phyloP scores from a whole-genome alignment of 2,329 filamentous ascomycete genomes.

The Tolypocladium cylindrosporum region DNA sequence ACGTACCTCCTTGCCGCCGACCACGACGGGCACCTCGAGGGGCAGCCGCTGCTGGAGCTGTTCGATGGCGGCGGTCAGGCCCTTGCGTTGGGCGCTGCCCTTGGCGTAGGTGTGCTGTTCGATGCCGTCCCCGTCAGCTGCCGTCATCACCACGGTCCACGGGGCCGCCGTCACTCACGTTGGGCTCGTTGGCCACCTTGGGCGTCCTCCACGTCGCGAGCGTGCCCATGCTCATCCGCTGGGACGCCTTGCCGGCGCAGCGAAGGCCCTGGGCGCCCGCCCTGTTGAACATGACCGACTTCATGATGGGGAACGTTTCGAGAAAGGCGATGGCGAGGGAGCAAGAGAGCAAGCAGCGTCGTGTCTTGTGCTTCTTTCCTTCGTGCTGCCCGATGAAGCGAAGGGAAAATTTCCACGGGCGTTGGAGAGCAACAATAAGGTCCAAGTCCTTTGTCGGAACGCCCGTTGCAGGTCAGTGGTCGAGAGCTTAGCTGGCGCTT shows the following conservation, averaged over 20 bases:
- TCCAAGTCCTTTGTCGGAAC: background rate
- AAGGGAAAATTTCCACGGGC: background rate
- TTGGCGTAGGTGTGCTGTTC: slow-evolving; percentile 78
- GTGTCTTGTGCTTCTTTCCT: background rate
- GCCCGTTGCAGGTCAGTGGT: background rate
- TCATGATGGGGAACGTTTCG: slow-evolving; percentile 14
- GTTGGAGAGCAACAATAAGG: background rate
- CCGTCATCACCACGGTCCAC: background rate
- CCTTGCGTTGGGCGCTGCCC: slow-evolving; percentile 68
- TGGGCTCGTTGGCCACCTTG: slow-evolving; percentile 85
- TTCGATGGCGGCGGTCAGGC: slow-evolving; percentile 64
- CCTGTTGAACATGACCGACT: slow-evolving; percentile 22
- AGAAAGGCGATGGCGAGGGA: background rate
- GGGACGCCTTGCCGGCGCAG: slow-evolving; percentile 15
- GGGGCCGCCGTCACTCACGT: slow-evolving; percentile 49
- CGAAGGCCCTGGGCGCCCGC: slow-evolving; percentile 21
- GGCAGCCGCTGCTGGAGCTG: slow-evolving; percentile 58
- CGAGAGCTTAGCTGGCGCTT: background rate
- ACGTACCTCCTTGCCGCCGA: slow-evolving; percentile 71
- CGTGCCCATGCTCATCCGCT: slow-evolving; percentile 35
- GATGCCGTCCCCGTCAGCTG: background rate
- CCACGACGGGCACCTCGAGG: slow-evolving; percentile 69
- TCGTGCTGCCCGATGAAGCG: background rate
- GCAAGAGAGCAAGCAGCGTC: background rate
- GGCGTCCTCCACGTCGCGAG: slow-evolving; percentile 84